Conservation (phyloP, 176 grass and related monocot genomes). For the Eragrostis curvula region DNA sequence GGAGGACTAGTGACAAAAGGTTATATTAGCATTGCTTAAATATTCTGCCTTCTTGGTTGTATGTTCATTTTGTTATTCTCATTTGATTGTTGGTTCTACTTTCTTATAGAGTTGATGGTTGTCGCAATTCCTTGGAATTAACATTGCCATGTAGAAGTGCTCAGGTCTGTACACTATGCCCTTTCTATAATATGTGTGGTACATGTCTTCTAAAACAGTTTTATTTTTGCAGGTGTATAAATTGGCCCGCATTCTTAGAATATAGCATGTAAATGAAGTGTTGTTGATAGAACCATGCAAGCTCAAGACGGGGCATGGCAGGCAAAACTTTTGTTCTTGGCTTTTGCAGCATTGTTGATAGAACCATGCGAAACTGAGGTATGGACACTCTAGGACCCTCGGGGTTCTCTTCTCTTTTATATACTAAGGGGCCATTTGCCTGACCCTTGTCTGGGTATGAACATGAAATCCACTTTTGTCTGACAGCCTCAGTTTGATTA, state of each 20-base stretch:
- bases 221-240: conserved; percentile 77
- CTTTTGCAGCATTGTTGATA: background rate
- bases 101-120: conserved; percentile 72
- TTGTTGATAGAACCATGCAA: conserved; percentile 24
- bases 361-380: conserved; percentile 20
- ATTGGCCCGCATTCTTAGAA: conserved; percentile 81
- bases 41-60: conserved; percentile 15
- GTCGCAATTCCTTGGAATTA: conserved; percentile 73
- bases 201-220: conserved; percentile 15
- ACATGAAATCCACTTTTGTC: conserved; percentile 22
- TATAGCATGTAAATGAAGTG: conserved; percentile 35
- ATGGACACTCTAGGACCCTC: background rate
- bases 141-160: conserved; percentile 89
- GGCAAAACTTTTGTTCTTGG: background rate
- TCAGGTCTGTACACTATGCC: conserved; percentile 64
- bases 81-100: conserved; percentile 24
- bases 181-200: conserved; percentile 26
- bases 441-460: conserved; percentile 9
- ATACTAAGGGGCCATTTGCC: background rate
- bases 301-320: background rate
- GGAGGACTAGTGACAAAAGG: conserved; percentile 73
- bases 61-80: conserved; percentile 5
- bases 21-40: conserved; percentile 43
- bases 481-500: background rate
- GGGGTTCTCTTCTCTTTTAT: background rate